Evolutionary conservation across 2,329 filamentous ascomycete species (phyloP).

Genomic region (Fusarium subtropicale): DNA sequence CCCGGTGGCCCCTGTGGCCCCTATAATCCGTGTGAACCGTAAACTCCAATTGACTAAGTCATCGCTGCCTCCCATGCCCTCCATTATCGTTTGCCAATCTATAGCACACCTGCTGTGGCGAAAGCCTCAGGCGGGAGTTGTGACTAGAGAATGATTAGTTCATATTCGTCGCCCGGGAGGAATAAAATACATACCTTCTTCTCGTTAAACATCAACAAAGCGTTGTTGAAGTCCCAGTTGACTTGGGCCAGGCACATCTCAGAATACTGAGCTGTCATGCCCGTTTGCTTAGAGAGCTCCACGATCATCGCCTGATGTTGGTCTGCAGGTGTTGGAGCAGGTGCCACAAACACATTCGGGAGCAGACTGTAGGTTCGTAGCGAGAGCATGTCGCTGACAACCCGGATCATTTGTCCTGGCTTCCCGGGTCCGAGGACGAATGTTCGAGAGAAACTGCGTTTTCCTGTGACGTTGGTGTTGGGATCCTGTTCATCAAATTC

Average conservation of each 20-base stretch:
- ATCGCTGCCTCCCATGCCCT: conserved; percentile 27
- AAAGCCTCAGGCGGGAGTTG: conserved; percentile 64
- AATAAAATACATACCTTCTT: conserved; percentile 69
- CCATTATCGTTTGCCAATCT: conserved; percentile 23
- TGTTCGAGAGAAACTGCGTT: conserved; percentile 84
- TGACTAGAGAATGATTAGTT: conserved; percentile 49
- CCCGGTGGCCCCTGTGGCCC: background rate
- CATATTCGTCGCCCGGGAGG: background rate
- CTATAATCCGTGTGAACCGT: conserved; percentile 26
- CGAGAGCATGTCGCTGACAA: conserved; percentile 83
- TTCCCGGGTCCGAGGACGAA: conserved; percentile 83
- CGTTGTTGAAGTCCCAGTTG: conserved; percentile 82
- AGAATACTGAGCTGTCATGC: conserved; percentile 83
- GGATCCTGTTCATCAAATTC: conserved; percentile 82
- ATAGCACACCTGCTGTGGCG: conserved; percentile 30
- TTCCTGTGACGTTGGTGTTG: conserved; percentile 65
- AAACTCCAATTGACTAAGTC: conserved; percentile 43
- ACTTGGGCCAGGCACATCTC: conserved; percentile 83
- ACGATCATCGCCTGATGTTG: conserved; percentile 76
- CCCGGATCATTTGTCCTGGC: conserved; percentile 72
- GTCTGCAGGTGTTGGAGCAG: conserved; percentile 49
- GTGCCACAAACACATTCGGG: conserved; percentile 56
- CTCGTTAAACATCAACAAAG: conserved; percentile 78
- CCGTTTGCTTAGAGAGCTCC: conserved; percentile 80
- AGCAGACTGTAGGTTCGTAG: conserved; percentile 73